Evolutionary conservation across 129 eudicot species (phyloP), one percentile per base, ranked within the genome.

Genomic region (Artemisia tridentata): DNA sequence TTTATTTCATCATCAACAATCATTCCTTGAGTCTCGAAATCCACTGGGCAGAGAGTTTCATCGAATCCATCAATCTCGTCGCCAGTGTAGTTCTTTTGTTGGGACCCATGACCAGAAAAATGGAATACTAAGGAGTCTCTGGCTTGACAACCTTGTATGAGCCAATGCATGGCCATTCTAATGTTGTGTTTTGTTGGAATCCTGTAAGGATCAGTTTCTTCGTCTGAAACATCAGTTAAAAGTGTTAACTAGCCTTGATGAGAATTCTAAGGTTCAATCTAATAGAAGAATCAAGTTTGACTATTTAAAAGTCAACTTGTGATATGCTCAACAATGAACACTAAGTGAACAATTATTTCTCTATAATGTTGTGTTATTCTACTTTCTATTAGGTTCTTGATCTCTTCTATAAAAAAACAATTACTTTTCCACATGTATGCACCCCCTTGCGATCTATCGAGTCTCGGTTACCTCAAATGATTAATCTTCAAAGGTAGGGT

Each of bases 71-170:
- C 59, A 41, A 86, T 50, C 75, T 93, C 97, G 52, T 93, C 97
- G 17, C 92, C 97, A 3, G 78, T 85, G 77, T 87, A 87, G 80
- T 90, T 84, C 69, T 85, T 83, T 38, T 87, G 92, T 58, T 87
- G 95, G 50, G 96, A 78, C 67, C 98, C 98, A 73, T 93, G 98
- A 15, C 98, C 98, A 15, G 98, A 89, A 62, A 71, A 93, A 78
- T 93, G 97, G 79, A 93, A 89, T 68, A 93, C 90, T 62, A 93
- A 75, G 20, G 98, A 93, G 49, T 93, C 98, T 19, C 97, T 97
- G 5, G 97, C 48, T 80, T 83, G 85, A 76, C 97, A 89, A 61
- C 91, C 97, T 82, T 86, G 91, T 19, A 89, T 87, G 11, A 89
- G 91, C 97, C 97, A 89, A 75, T 77, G 77, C 97, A 93, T 87